Conservation (phyloP, 2,329 filamentous ascomycete genomes). For the Stagonosporopsis tanaceti region DNA sequence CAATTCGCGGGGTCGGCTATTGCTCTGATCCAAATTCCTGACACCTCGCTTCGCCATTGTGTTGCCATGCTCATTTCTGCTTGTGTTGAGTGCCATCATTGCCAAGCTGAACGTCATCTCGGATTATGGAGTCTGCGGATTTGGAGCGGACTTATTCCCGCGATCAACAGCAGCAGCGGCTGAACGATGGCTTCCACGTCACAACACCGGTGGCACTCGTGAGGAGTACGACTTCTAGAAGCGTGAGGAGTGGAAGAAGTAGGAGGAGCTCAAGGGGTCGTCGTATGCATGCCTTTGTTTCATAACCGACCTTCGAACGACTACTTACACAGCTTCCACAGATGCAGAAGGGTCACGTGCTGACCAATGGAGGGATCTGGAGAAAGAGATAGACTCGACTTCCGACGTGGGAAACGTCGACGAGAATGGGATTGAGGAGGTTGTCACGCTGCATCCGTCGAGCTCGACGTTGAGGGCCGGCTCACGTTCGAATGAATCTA, state of each 20-base stretch:
- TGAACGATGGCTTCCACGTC: constrained; percentile 33
- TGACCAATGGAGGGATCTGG: constrained; percentile 25
- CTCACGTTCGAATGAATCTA: constrained; percentile 19
- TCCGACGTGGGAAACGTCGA: constrained; percentile 33
- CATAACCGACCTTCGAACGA: not conserved
- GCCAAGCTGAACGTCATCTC: constrained; percentile 20
- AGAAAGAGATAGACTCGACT: constrained; percentile 34
- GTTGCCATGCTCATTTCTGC: constrained; percentile 11
- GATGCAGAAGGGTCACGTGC: constrained; percentile 27
- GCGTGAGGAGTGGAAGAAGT: constrained; percentile 20
- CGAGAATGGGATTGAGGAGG: constrained; percentile 39
- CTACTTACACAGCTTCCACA: constrained; percentile 18
- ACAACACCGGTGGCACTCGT: constrained; percentile 41
- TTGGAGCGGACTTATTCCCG: constrained; percentile 47
- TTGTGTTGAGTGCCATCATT: constrained; percentile 1
- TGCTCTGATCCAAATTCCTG: not conserved
- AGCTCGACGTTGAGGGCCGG: constrained; percentile 18
- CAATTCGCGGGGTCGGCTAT: constrained; percentile 19
- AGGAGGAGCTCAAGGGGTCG: constrained; percentile 23
- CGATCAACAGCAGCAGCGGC: constrained; percentile 44
- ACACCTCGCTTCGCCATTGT: not conserved
- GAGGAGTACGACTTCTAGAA: constrained; percentile 36
- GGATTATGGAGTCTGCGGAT: constrained; percentile 34
- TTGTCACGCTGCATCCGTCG: constrained; percentile 20
- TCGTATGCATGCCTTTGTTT: constrained; percentile 18